Base-by-base conservation (phyloP, 305 asterid species). In the Fraxinus angustifolia region DNA sequence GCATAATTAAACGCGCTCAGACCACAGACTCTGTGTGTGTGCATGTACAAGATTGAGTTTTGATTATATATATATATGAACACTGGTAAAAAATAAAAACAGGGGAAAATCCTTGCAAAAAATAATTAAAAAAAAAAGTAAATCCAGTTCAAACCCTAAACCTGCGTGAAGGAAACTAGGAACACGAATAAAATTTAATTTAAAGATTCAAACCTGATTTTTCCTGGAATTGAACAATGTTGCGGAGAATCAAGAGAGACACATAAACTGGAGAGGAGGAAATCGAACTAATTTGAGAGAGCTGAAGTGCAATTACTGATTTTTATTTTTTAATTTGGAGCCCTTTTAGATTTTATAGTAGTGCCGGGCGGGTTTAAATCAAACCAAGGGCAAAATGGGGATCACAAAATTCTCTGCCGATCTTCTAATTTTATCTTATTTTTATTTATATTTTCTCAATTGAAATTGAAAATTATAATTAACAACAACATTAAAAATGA, bases 71-170 rank as follows among this genome's bases (percentile, higher is more conserved):
- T 23, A 30, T 26, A 28, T 28, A 81, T 11, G 36, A 33, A 28
- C 35, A 83, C 16, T 65, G 75, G 16, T 65, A 62, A 26, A 62
- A 67, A 81, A 77, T 58, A 78, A 17, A 82, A 84, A 45, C 82
- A 65, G 42, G 34, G 42, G 34, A 31, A 45, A 5, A 16, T 45
- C 73, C 30, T 60, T 3, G 75, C 53, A 10, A 45, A 30, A 62
- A 42, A 0, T 28, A 28, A 28, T 28, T 28, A 67, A 76, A 42
- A 42, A 11, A 36, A 50, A n/a, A n/a, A n/a, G 36, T 79, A 79
- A 82, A 78, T 84, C 74, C 76, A 23, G 7, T 8, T 77, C 67
- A 80, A 87, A 77, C 91, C 91, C 91, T 88, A 88, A 83, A 19
- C 58, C 72, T 17, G 67, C 30, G 74, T 6, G 34, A 70, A 70